phyloP scores from a whole-genome alignment of 2,329 filamentous ascomycete species.

The Diaporthe vexans region DNA sequence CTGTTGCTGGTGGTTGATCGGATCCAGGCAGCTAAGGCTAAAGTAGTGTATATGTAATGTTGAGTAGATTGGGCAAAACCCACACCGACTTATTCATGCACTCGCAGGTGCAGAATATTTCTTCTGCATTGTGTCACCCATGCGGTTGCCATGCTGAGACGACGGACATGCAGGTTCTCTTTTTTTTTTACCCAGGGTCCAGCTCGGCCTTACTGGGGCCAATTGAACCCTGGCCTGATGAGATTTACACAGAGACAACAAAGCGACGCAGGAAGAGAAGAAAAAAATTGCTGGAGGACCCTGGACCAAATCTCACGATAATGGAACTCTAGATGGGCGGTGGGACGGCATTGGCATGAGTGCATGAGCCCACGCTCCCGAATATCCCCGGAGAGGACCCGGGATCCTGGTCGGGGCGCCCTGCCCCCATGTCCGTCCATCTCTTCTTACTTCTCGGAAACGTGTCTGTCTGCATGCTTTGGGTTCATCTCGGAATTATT shows the following conservation, averaged over 20 bases:
- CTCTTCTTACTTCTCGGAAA: background rate
- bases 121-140: background rate
- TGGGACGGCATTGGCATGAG: constrained; percentile 2
- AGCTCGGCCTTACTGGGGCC: constrained; percentile 21
- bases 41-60: background rate
- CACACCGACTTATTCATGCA: constrained; percentile 23
- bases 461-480: background rate
- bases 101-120: background rate
- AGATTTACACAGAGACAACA: background rate
- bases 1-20: background rate
- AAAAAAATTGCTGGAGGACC: background rate
- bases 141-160: constrained; percentile 1
- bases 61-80: background rate
- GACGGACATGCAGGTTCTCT: constrained; percentile 20
- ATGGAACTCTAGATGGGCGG: constrained; percentile 9
- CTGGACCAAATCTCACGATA: constrained; percentile 30
- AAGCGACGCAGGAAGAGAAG: no score
- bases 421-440: background rate
- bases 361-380: constrained; percentile 29
- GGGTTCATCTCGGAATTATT: background rate
- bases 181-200: background rate
- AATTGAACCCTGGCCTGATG: constrained; percentile 2
- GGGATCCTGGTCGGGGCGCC: background rate
- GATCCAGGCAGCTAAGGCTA: background rate
- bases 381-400: constrained; percentile 30